Percentiles rank a stretch among this genome's conserved stretches.
Conservation (phyloP, 108 stramenopile species). For the Discostella stelligeroides region DNA sequence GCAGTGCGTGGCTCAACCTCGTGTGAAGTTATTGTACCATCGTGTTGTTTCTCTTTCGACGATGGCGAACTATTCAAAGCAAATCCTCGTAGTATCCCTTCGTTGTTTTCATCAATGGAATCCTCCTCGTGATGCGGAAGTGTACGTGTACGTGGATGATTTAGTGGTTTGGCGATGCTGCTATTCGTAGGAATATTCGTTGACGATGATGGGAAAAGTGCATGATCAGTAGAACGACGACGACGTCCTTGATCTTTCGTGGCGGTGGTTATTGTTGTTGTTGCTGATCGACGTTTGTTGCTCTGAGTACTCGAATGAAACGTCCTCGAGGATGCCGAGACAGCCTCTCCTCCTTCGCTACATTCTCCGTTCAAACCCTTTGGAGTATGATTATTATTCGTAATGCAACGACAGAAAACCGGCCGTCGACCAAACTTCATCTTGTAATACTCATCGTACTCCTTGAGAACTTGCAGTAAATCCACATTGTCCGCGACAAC, state of each 20-base stretch:
- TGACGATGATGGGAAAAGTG: slow-evolving; percentile 11
- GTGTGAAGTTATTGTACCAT: background rate
- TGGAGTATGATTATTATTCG: slow-evolving; percentile 2
- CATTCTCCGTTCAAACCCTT: background rate
- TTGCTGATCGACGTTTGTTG: slow-evolving; percentile 9
- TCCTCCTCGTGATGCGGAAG: slow-evolving; percentile 25
- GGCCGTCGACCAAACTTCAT: slow-evolving; percentile 51
- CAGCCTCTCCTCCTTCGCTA: slow-evolving; percentile 1
- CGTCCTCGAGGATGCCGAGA: slow-evolving; percentile 4
- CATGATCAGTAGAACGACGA: slow-evolving; percentile 3
- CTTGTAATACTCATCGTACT: slow-evolving; percentile 64
- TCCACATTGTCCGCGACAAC: slow-evolving; percentile 68
- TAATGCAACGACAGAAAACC: slow-evolving; percentile 21
- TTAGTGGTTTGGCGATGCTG: slow-evolving; percentile 7
- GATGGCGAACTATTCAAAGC: slow-evolving; percentile 14
- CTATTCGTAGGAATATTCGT: background rate
- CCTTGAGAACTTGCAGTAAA: slow-evolving; percentile 47
- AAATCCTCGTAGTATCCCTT: slow-evolving; percentile 22
- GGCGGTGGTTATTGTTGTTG: too few species aligned
- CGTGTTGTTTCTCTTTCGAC: background rate
- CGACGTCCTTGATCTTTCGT: slow-evolving; percentile 10
- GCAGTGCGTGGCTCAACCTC: background rate
- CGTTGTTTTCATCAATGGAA: background rate
- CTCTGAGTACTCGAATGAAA: background rate
- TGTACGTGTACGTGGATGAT: slow-evolving; percentile 3